Evolutionary conservation across 2,329 filamentous ascomycete species (phyloP), one percentile per base, ranked within the genome.

Genomic region (Colletotrichum nymphaeae): DNA sequence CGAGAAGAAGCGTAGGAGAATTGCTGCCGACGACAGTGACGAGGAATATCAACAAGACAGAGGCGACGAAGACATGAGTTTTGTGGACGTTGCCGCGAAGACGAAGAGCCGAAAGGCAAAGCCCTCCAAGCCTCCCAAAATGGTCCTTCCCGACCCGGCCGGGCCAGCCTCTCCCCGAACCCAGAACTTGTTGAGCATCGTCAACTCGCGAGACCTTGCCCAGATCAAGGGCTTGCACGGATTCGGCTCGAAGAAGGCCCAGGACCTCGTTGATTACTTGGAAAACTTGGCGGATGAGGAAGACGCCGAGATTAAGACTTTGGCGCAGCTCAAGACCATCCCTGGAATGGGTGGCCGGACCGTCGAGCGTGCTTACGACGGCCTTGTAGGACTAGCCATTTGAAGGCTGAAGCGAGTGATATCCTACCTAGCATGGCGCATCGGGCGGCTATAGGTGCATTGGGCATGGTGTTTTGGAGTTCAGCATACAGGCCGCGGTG

Each of bases 161-260:
- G 83, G 82, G 8, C 83, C 75, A 59, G 78, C 73, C 53, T 82
- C 90, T 1, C 91, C 91, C 1, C 87, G 90, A 4, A 92, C 92
- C 7, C 86, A 86, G 74, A 88, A 89, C 72, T 83, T 95, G 2
- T 86, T 95, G 2, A 86, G 89, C 59, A 92, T 95, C 77, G 89
- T 95, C 82, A 95, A 95, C 84, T 94, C 92, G 24, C 88, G 92
- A 62, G 91, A 95, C 74, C 82, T 93, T 22, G 84, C 84, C 16
- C 86, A 89, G 78, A 95, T 95, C 81, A 89, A 88, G 77, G 84
- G 89, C 3, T 86, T 95, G 1, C 90, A 91, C 52, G 93, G 93
- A 2, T 91, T 95, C 12, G 93, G 93, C 0, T 86, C 90, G 1
- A 95, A 94, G 84, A 93, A 92, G 80, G 93, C 93, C 0, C 83